Evolutionary conservation across 2,329 filamentous ascomycete species (phyloP).

Genomic region (Fusarium nanum): DNA sequence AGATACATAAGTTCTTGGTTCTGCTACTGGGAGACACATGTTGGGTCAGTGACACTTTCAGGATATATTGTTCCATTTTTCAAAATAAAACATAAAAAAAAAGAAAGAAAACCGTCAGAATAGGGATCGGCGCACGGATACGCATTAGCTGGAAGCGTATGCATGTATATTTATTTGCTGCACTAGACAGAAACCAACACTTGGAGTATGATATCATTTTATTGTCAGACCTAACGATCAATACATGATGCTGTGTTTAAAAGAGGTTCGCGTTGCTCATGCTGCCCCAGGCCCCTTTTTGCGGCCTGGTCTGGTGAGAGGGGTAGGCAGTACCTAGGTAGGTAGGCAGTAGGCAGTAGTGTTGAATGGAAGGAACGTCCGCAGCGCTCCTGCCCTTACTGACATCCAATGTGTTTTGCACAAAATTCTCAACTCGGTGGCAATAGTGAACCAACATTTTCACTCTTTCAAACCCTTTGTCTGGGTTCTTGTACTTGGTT

Average conservation of each 20-base stretch:
- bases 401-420: not conserved
- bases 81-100: conserved; percentile 14
- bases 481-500: not conserved
- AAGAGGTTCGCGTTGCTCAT: not conserved
- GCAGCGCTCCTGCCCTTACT: conserved; percentile 10
- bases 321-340: not conserved
- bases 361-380: conserved; percentile 10
- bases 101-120: conserved; percentile 24
- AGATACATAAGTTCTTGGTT: not conserved
- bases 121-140: conserved; percentile 32
- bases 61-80: conserved; percentile 4
- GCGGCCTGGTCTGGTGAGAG: not conserved
- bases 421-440: conserved; percentile 6
- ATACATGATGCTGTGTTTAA: not conserved
- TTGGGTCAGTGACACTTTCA: conserved; percentile 4
- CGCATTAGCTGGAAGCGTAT: conserved; percentile 32
- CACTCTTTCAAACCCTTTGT: not conserved
- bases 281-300: not conserved
- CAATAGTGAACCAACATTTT: not conserved
- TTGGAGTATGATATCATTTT: conserved; percentile 1
- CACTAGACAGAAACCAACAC: conserved; percentile 32
- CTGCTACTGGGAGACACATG: not conserved
- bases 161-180: conserved; percentile 23
- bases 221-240: not conserved
- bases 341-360: not conserved